phyloP scores from a whole-genome alignment of 495 filamentous ascomycete genomes.

The Penicillium herquei region DNA sequence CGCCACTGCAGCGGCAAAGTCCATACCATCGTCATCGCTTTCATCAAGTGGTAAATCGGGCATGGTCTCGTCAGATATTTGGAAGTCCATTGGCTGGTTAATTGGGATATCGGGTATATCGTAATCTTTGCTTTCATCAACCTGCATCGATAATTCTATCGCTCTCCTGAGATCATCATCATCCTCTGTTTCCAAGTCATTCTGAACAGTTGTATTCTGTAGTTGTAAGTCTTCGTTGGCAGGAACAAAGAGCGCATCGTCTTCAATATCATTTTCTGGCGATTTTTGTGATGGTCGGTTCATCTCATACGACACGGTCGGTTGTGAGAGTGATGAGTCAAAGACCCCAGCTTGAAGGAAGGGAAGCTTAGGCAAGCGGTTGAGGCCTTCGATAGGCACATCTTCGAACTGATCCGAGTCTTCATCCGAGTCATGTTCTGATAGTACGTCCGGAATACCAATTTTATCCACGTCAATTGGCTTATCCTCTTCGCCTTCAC shows the following conservation, averaged over 20 bases:
- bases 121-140: conserved; percentile 26
- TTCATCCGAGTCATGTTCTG: conserved; percentile 42
- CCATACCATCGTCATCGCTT: conserved; percentile 45
- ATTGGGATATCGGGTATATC: conserved; percentile 36
- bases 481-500: conserved; percentile 68
- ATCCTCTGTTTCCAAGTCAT: conserved; percentile 43
- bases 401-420: conserved; percentile 81
- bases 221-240: conserved; percentile 34
- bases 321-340: conserved; percentile 36
- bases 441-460: conserved; percentile 46
- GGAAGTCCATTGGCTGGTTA: conserved; percentile 21
- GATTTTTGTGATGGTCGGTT: conserved; percentile 44
- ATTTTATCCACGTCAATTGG: conserved; percentile 87
- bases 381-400: conserved; percentile 90
- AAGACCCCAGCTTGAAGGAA: conserved; percentile 39
- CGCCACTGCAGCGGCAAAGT: conserved; percentile 44
- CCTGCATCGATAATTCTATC: conserved; percentile 75
- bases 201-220: conserved; percentile 20
- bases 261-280: conserved; percentile 26
- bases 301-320: conserved; percentile 41
- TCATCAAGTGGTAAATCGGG: conserved; percentile 20
- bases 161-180: conserved; percentile 77
- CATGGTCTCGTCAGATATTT: conserved; percentile 13
- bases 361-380: conserved; percentile 72
- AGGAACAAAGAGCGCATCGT: conserved; percentile 68